Evolutionary conservation across 2,329 filamentous ascomycete genomes (phyloP).

Genomic region (Cercospora brassicicola): DNA sequence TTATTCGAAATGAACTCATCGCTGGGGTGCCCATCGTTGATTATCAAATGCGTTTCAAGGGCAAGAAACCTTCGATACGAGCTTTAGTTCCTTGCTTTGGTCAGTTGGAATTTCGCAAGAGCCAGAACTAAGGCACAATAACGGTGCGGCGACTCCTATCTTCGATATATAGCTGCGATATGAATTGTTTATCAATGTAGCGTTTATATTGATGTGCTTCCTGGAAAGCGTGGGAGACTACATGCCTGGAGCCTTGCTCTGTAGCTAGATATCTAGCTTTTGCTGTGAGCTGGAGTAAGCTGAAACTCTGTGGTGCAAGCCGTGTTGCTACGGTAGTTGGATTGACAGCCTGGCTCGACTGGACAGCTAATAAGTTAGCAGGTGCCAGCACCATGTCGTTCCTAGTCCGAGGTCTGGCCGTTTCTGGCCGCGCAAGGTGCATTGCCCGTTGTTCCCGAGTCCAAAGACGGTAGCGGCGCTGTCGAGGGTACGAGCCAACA

Average conservation of each 20-base stretch:
- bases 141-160: not conserved
- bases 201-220: not conserved
- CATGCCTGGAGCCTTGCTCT: not conserved
- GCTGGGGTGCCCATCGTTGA: not conserved
- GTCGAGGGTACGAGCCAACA: too few species aligned
- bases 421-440: not conserved
- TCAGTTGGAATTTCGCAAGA: not conserved
- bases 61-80: not conserved
- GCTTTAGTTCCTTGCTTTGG: not conserved
- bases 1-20: not conserved
- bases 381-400: not conserved
- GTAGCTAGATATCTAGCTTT: not conserved
- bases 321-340: not conserved
- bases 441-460: too few species aligned
- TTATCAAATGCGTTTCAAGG: not conserved
- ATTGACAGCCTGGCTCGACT: not conserved
- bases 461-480: too few species aligned
- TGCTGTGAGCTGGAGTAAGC: not conserved
- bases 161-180: not conserved
- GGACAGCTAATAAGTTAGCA: too few species aligned
- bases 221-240: not conserved
- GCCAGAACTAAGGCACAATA: not conserved
- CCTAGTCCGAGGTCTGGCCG: not conserved
- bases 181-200: not conserved
- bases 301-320: not conserved